These are phyloP conservation scores for Macrophomina phaseolina DNA, from an alignment of 2,329 filamentous ascomycete genomes.

Conservation along the genomic window DNA sequence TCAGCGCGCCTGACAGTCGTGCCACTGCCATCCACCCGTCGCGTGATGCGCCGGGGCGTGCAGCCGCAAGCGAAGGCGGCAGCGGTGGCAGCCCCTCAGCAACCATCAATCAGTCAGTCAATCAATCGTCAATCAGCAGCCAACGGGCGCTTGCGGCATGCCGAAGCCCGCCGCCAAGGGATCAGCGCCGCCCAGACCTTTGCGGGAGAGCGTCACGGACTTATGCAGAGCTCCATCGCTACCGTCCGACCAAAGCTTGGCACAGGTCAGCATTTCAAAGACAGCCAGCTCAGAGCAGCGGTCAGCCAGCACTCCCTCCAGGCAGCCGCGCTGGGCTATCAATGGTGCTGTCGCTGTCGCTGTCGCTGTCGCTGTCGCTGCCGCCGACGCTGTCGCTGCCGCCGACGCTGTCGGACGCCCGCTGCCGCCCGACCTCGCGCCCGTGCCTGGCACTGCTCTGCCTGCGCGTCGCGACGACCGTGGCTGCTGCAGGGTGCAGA, in stretches of 20 bases:
- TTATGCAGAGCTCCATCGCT: background rate
- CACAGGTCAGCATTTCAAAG: background rate
- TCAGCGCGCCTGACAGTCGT: constrained; percentile 7
- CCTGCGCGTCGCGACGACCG: too few species aligned
- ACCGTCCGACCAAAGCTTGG: constrained; percentile 14
- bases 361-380: too few species aligned
- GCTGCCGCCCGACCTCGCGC: background rate
- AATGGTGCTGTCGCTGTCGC: too few species aligned
- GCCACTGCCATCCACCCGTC: background rate
- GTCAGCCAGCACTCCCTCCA: too few species aligned
- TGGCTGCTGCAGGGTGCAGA: background rate
- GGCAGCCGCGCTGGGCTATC: too few species aligned
- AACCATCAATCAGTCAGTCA: background rate
- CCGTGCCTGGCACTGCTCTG: too few species aligned
- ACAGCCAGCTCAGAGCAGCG: background rate
- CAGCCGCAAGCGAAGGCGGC: background rate
- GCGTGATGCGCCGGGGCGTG: constrained; percentile 1
- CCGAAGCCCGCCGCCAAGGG: background rate
- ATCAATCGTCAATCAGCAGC: background rate
- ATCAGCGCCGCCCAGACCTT: constrained; percentile 15
- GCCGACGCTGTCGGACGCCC: background rate
- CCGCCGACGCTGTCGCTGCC: too few species aligned
- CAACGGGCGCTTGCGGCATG: background rate
- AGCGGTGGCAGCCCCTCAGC: background rate
- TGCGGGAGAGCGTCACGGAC: constrained; percentile 18